phyloP scores from a whole-genome alignment of 2,329 filamentous ascomycete species.

The Coccinonectria pachysandricola region DNA sequence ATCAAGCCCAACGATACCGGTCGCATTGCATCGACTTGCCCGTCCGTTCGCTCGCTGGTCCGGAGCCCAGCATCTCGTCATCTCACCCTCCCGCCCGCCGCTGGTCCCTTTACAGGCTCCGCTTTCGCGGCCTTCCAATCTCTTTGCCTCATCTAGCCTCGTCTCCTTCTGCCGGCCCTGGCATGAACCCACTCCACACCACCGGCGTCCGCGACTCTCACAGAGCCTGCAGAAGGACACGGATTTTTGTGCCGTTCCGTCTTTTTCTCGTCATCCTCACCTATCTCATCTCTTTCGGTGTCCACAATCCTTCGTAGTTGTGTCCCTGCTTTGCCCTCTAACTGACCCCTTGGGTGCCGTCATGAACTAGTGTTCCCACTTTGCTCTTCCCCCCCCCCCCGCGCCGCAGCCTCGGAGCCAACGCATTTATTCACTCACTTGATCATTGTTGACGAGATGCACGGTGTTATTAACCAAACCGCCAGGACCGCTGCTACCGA shows the following conservation, averaged over 20 bases:
- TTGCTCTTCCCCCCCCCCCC: conserved; percentile 20
- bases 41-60: too few relatives aligned
- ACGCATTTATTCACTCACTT: conserved; percentile 20
- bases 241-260: conserved; percentile 15
- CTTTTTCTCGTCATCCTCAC: conserved; percentile 24
- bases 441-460: conserved; percentile 27
- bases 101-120: conserved; percentile 6
- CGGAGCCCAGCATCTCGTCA: conserved; percentile 22
- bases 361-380: conserved; percentile 32
- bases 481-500: conserved; percentile 48
- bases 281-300: conserved; percentile 16
- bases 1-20: conserved; percentile 16
- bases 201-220: conserved; percentile 15
- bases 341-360: conserved; percentile 27
- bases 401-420: conserved; percentile 18
- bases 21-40: conserved; percentile 15
- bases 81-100: conserved; percentile 12
- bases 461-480: conserved; percentile 39
- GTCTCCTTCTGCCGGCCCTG: conserved; percentile 12
- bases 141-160: conserved; percentile 3
- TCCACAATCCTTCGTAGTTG: conserved; percentile 16
- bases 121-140: conserved; percentile 4
- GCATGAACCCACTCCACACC: conserved; percentile 18
- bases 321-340: conserved; percentile 17
- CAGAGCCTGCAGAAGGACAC: too few relatives aligned